Base-by-base conservation (phyloP, 2,329 filamentous ascomycete genomes). In the Trichophyton verrucosum region DNA sequence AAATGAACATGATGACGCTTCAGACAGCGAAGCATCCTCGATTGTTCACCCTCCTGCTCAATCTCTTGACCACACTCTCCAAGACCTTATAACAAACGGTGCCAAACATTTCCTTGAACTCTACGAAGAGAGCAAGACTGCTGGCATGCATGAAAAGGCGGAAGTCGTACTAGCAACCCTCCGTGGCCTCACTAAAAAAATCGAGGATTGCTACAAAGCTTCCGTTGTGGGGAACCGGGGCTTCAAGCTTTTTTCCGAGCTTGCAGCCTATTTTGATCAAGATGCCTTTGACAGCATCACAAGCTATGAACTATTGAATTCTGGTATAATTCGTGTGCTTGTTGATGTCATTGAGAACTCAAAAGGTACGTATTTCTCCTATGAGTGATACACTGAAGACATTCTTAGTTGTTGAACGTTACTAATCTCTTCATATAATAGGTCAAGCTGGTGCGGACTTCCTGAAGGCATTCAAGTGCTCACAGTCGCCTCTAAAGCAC, bases 201-300 rank as follows among this genome's bases (percentile, higher is more conserved):
- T 96, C 42, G 83, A 87, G 64, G 70, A 74, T 0, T 90, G 86
- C 69, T 95, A 92, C 71, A 76, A 86, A 44, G 68, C 70, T 6
- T 62, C 71, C 2, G 9, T 30, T 24, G n/a, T 40, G 27, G n/a
- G 49, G 36, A 69, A 71, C 6, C 65, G 82, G 46, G 89, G 88
- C 9, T 77, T 80, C 36, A 76, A 80, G 1, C 77, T 96, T 0
- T 97, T 97, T 74, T 78, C 80, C 36, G 83, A 81, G 58, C 77
- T 99, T 61, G 89, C 91, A 0, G 81, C 82, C 2, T 91, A 94
- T 69, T 99, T 99, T 67, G 87, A 95, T 68, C 86, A 87, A 0
- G 89, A 96, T 73, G 87, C 94, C 1, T 75, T 96, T 60, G 88
- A 96, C 69, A 95, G 90, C 71, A 91, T 96, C 59, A 99, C 94